Base-by-base conservation (phyloP, 208 protist species). In the Trypanosomatidae sp. region DNA sequence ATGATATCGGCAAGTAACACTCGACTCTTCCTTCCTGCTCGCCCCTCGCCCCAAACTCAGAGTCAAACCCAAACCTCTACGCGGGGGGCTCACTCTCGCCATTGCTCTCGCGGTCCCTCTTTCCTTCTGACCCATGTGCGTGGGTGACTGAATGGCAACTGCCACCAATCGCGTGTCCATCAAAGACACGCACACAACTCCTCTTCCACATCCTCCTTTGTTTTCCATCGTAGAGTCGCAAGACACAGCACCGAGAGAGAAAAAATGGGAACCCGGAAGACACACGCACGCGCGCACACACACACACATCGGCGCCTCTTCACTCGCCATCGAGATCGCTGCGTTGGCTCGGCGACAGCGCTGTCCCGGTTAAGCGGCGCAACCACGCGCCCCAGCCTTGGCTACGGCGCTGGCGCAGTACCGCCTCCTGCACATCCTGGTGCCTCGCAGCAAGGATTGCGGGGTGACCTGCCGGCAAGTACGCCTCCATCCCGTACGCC, bases 401-500 rank as follows among this genome's bases (percentile, higher is more conserved):
- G 43, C 39, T 66, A 12, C 47, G 73, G 12, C 50, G 72, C 70
- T 67, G 77, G 30, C 73, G 73, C 70, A 36, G 62, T 53, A 71
- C 69, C 12, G 74, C 80, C 1, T 71, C 73, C 78, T 69, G 46
- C 67, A 74, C 30, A 62, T 71, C 49, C 46, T 77, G 56, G 30
- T 77, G 70, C 50, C 53, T 74, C 33, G 75, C 82, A 39, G 56
- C 68, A 25, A 73, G 36, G 33, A 82, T 44, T 33, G 80, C 79
- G 3, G 92, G 92, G 82, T 97, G 92, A 13, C 88, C 88, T 19
- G 39, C 73, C 8, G 92, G 92, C 49, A 97, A 82, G 66, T 87
- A 90, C 65, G 77, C 70, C 64, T 72, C 82, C 55, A 84, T 44
- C 15, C 71, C 73, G 68, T 95, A 95, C 66, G 74, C 71, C 33